Base-by-base conservation (phyloP, 371 early-diverging fungal genomes). In the Rhizomucor miehei region DNA sequence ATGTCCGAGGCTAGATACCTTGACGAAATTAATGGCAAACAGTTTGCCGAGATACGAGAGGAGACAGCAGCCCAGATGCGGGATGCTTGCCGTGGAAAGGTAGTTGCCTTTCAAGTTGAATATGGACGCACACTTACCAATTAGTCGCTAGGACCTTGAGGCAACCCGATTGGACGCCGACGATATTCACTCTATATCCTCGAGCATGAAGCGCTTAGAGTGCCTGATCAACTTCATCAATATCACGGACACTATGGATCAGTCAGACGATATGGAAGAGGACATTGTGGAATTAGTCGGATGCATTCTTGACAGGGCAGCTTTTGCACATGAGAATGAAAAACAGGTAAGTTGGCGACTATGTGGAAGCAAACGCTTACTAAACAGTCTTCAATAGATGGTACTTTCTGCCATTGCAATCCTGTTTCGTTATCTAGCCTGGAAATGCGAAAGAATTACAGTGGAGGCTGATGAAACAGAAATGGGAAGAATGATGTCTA, bases 391-490 rank as follows among this genome's bases (percentile, higher is more conserved):
- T 35, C n/a, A 34, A 12, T 47, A 70, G 66, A 59, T 66, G 43
- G 23, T 54, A 11, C n/a, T 52, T 5, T 71, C 72, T 0, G 67
- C 77, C 12, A 57, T 76, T 43, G 51, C 61, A 13, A 53, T 74
- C 10, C 44, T 76, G 4, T 76, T 72, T 60, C 71, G 69, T 16
- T 77, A 76, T 47, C 38, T 76, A 35, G 58, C 66, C 24, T 76
- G 81, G 77, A 71, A 72, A 56, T 67, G 69, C 21, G 29, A 65
- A 12, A 51, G 54, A 21, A 44, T 69, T 9, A 50, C 58, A 16
- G 21, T 36, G 19, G 64, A 59, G 16, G 53, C 62, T 8, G 51
- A 58, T 4, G 46, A 52, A 12, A 29, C 58, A 0, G 37, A 45
- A 19, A 38, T 36, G 35, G 54, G 60, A 0, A 59, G 38, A 11